Base-by-base conservation (phyloP, 768 basidiomycete genomes). In the Rossbeevera mucosa region DNA sequence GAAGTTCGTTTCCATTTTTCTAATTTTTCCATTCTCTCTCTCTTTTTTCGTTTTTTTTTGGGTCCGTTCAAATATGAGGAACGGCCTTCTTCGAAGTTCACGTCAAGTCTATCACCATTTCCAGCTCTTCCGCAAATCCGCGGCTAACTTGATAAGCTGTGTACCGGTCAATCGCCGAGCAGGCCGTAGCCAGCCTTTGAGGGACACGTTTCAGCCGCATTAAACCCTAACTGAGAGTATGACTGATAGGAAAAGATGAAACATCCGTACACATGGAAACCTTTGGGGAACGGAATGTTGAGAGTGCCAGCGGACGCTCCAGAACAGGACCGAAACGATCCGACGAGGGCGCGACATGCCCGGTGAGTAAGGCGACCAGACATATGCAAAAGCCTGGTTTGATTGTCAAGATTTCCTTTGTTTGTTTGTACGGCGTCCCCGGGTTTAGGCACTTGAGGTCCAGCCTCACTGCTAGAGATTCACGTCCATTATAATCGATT, bases 151-250 rank as follows among this genome's bases (percentile, higher is more conserved):
- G n/a, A 47, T 45, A 44, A 38, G 30, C 5, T 44, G 33, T 47
- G 20, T 21, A 30, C 52, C 54, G 47, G 36, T 44, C 54, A 53
- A 50, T 62, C 56, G 30, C 57, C 46, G n/a, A n/a, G 53, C 42
- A 40, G 40, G 16, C 44, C 16, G 24, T 25, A 38, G 36, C 24
- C 56, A 52, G 22, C 52, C 36, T 28, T 38, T 43, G 55, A 55
- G 31, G 16, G 53, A 63, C 57, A 55, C 53, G 64, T 57, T 68
- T 66, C 55, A 61, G 36, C 59, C 64, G 59, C 59, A 61, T 46
- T 55, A 62, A 54, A 43, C 48, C 55, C 60, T 44, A 54, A 59
- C 55, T 21, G 52, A 46, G 24, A 43, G 50, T 44, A 20, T 30
- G 44, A 45, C 25, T 47, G 56, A 58, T 48, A 54, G 43, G 28